Base-by-base conservation (phyloP, 306 rosid genomes). In the Herpetospermum pedunculosum region DNA sequence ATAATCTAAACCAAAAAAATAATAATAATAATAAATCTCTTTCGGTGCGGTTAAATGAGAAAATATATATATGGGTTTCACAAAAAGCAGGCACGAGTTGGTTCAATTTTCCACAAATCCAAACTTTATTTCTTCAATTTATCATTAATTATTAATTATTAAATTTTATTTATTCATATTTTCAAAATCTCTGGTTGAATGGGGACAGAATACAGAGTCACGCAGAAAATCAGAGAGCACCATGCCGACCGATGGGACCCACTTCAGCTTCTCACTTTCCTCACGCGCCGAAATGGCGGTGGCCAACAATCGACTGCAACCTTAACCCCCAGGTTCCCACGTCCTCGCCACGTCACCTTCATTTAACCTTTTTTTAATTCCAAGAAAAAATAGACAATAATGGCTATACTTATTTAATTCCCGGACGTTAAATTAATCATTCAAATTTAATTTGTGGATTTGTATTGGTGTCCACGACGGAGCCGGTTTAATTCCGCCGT, bases 231-330 rank as follows among this genome's bases (percentile, higher is more conserved):
- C 53, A 67, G 73, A 67, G 11, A 41, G 73, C 53, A 23, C 73
- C 73, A 43, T 67, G 11, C 73, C 73, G 73, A 67, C 52, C 73
- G 53, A 53, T 67, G 21, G 73, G 73, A 13, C 73, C 73, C 73
- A 41, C 73, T 41, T 6, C 41, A 18, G 15, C 44, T 30, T 30
- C 25, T 10, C 6, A 5, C 9, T 21, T 8, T 41, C 5, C 18
- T 67, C 73, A 67, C 73, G 73, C 73, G 73, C 73, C 73, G n/a
- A 44, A 12, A 15, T 14, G 52, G 34, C 72, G 50, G 72, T 40
- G 72, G 1, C 48, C 4, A 11, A 21, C 71, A 37, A 64, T 15
- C 43, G 43, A n/a, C 4, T 3, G 12, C 68, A 11, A 32, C 43
- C 41, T 30, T 59, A 9, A 3, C 6, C 70, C 47, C 46, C 21